phyloP scores from a whole-genome alignment of 257 asterid genomes.

The Nicotiana tomentosiformis region DNA sequence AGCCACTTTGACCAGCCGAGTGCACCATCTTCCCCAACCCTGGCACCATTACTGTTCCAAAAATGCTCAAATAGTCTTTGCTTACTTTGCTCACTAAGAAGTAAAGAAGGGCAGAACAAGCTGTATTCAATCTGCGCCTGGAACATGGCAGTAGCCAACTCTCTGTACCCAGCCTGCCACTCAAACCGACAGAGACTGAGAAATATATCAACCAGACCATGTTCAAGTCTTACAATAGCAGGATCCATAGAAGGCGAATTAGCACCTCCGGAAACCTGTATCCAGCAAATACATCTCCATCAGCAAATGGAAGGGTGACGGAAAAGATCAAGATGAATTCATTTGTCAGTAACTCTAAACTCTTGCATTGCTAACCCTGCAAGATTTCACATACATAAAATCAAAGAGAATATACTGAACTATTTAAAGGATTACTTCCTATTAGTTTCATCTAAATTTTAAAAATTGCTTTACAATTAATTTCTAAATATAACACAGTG shows the following conservation, averaged over 20 bases:
- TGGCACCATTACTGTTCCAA: constrained; percentile 85
- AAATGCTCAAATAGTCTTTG: constrained; percentile 85
- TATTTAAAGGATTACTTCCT: background rate
- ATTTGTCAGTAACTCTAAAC: background rate
- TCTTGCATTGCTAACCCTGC: background rate
- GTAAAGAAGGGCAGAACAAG: constrained; percentile 77
- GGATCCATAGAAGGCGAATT: constrained; percentile 42
- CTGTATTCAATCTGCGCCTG: constrained; percentile 90
- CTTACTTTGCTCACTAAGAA: constrained; percentile 80
- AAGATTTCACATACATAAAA: background rate
- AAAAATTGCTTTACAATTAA: background rate
- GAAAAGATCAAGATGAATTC: background rate
- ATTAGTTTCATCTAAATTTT: background rate
- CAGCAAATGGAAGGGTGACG: background rate
- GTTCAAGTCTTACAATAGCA: constrained; percentile 50
- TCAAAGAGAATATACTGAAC: background rate
- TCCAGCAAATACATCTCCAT: constrained; percentile 14
- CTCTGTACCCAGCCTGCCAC: constrained; percentile 96
- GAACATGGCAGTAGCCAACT: constrained; percentile 89
- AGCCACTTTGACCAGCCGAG: constrained; percentile 95
- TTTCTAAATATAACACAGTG: background rate
- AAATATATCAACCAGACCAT: constrained; percentile 73
- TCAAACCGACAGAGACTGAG: constrained; percentile 83
- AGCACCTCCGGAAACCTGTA: constrained; percentile 56
- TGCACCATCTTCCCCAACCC: constrained; percentile 96